phyloP scores from a whole-genome alignment of 495 filamentous ascomycete species.

The Hypoxylon lienhwacheense region DNA sequence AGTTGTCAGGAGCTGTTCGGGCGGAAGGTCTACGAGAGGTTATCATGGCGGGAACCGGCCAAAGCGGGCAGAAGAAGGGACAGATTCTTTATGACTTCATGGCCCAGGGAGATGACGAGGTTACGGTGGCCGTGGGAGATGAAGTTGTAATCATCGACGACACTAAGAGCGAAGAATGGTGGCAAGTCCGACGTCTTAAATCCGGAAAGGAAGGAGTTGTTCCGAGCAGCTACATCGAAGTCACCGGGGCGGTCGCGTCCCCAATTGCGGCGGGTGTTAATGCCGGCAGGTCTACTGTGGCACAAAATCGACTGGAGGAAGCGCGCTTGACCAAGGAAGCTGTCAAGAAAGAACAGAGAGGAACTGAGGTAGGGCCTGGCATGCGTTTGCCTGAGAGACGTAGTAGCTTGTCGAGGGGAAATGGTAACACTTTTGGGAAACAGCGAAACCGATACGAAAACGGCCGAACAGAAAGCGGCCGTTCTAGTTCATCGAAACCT shows the following conservation, averaged over 20 bases:
- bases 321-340: conserved; percentile 76
- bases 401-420: conserved; percentile 63
- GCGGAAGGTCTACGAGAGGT: conserved; percentile 87
- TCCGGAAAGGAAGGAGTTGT: conserved; percentile 96
- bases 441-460: conserved; percentile 74
- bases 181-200: conserved; percentile 87
- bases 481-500: conserved; percentile 60
- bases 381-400: conserved; percentile 68
- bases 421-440: conserved; percentile 61
- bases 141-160: conserved; percentile 92
- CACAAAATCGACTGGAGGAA: conserved; percentile 84
- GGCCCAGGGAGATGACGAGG: conserved; percentile 95
- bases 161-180: conserved; percentile 94
- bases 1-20: conserved; percentile 80
- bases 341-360: conserved; percentile 59
- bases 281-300: conserved; percentile 69
- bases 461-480: conserved; percentile 51
- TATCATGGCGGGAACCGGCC: conserved; percentile 71
- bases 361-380: conserved; percentile 77
- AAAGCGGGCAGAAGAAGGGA: conserved; percentile 71
- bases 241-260: conserved; percentile 62
- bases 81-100: conserved; percentile 91
- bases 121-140: conserved; percentile 85
- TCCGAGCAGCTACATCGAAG: conserved; percentile 94
- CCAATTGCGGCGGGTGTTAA: conserved; percentile 56